Evolutionary conservation across 2,329 filamentous ascomycete species (phyloP), one percentile per base, ranked within the genome.

Genomic region (Botrytis deweyae): DNA sequence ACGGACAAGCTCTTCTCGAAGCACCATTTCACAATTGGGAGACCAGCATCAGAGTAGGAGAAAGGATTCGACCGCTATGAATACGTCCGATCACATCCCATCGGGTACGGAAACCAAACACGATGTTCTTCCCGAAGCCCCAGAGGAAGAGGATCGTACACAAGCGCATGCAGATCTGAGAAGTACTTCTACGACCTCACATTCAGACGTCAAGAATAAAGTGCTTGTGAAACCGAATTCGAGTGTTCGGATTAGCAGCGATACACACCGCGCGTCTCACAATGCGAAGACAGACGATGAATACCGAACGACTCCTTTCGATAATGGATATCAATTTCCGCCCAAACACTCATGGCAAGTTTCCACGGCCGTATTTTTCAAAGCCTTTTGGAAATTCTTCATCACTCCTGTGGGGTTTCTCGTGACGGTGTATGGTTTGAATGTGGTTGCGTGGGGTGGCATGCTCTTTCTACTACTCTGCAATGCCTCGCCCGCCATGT

Each of bases 401-500:
- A 84, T 88, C 55, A 97, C 93, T 0, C 92, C 92, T 0, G 82
- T 92, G 72, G 93, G 94, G 4, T 94, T 96, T 80, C 84, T 93
- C 72, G 88, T 95, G 59, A 92, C 90, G 3, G 81, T 97, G 9
- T 97, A 97, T 82, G 90, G 91, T 20, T 87, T 96, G 73, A 95
- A 95, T 76, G 88, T 97, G 33, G 89, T 97, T 16, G 94, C 92
- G 0, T 97, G 94, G 94, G 94, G 94, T 70, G 93, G 92, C 74
- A 97, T 97, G 94, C 86, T 97, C 49, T 97, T 97, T 83, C 85
- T 97, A 29, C 85, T 97, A 3, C 88, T 97, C 40, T 92, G 91
- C 84, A 93, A 94, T 79, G 93, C 87, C 73, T 85, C 89, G 3
- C 90, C 91, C 10, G 89, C 89, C 74, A 94, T 94, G 92, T 94